Evolutionary conservation across 768 basidiomycete genomes (phyloP).

Genomic region (Mycena floridula): DNA sequence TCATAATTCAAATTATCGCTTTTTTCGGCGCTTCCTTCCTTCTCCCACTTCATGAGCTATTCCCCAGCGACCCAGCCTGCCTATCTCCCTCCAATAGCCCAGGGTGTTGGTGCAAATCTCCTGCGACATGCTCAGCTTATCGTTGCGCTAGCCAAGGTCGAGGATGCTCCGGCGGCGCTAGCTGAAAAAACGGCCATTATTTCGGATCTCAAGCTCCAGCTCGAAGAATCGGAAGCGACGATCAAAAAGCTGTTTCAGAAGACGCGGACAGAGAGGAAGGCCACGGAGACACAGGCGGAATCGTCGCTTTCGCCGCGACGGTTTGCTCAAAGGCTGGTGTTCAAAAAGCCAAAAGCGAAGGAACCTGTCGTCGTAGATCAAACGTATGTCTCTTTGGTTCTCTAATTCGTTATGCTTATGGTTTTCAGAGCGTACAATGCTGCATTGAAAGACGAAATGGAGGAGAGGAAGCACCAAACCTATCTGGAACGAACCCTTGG

Average conservation of each 20-base stretch:
- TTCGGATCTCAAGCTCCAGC: neutral
- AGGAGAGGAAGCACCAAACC: neutral
- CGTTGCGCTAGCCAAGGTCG: neutral
- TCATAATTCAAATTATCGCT: no score
- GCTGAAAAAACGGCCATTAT: neutral
- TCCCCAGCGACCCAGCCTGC: no score
- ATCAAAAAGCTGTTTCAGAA: neutral
- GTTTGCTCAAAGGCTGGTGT: neutral
- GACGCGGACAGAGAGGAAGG: neutral
- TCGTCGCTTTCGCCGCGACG: neutral
- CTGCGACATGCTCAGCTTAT: neutral
- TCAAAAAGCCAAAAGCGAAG: neutral
- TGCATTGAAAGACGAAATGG: neutral
- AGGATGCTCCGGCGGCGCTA: neutral
- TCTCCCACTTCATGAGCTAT: no score
- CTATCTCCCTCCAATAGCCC: no score
- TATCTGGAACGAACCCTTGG: neutral
- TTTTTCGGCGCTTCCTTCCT: no score
- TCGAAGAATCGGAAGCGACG: neutral
- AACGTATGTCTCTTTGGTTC: neutral
- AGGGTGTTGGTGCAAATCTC: no score
- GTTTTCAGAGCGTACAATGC: neutral
- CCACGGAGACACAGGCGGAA: neutral
- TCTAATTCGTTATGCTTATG: neutral
- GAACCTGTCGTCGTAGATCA: neutral